Evolutionary conservation across 805 yeast species (phyloP).

Genomic region (Tetrapisispora fleetii): DNA sequence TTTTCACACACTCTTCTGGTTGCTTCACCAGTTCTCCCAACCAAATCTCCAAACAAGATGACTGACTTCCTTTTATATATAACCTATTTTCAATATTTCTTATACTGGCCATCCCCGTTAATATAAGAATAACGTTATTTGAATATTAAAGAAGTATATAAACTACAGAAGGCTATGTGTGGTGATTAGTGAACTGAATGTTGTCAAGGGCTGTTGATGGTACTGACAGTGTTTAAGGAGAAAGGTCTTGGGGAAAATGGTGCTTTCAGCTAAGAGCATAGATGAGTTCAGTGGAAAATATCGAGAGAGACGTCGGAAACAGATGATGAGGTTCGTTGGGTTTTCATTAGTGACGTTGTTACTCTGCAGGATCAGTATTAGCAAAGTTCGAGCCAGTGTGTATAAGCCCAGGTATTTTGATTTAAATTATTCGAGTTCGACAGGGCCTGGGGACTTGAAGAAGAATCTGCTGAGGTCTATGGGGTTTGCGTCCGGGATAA

Average conservation of each 20-base stretch:
- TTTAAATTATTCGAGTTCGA: neutral
- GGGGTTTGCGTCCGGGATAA: conserved; percentile 66
- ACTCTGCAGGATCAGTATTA: conserved; percentile 64
- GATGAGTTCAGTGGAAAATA: conserved; percentile 31
- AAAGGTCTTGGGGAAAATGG: neutral
- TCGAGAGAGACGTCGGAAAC: conserved; percentile 53
- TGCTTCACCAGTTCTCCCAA: no score
- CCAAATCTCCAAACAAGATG: no score
- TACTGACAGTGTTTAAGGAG: no score
- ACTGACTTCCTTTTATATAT: no score
- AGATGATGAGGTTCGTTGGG: conserved; percentile 64
- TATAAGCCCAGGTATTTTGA: conserved; percentile 29
- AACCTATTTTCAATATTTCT: no score
- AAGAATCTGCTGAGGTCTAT: conserved; percentile 45
- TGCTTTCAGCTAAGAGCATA: neutral
- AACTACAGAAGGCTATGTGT: no score
- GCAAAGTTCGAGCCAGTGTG: conserved; percentile 62
- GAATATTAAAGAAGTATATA: no score
- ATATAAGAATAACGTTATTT: no score
- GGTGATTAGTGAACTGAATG: no score
- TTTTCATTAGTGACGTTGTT: conserved; percentile 63
- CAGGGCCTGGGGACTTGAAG: neutral
- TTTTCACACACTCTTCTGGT: no score
- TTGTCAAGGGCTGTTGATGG: no score
- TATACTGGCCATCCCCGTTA: no score